Percentiles rank a stretch among this genome's conserved stretches.
These are phyloP conservation scores for Solanum paucissectum DNA, from an alignment of 257 asterid genomes.

Conservation along the genomic window DNA sequence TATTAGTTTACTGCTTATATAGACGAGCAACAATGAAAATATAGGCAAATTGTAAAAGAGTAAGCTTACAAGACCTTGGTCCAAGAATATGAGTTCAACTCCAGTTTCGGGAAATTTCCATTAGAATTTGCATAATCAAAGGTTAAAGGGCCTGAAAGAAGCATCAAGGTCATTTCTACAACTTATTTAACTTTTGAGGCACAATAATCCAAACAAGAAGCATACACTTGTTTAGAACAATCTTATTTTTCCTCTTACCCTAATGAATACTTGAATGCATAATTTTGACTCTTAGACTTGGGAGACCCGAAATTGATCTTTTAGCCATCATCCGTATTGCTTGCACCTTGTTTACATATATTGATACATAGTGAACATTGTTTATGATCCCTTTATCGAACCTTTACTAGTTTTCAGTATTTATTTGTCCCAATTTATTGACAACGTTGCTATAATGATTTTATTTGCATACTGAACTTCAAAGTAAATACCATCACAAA, in stretches of 20 bases:
- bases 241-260: not conserved
- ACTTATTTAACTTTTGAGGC: not conserved
- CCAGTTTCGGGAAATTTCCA: not conserved
- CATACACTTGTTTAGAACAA: not conserved
- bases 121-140: conserved; percentile 1
- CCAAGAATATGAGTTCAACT: conserved; percentile 1
- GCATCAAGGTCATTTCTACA: not conserved
- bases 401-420: not conserved
- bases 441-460: not conserved
- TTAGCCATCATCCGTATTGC: not conserved
- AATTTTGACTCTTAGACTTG: not conserved
- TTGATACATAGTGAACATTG: not conserved
- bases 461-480: not conserved
- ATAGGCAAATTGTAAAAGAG: not conserved
- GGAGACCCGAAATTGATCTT: not conserved
- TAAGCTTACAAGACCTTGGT: not conserved
- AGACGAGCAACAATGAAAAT: not conserved
- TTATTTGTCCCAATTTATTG: not conserved
- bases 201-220: not conserved
- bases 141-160: not conserved
- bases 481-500: not conserved
- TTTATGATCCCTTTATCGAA: not conserved
- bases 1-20: no score
- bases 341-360: not conserved
- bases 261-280: not conserved